phyloP scores from a whole-genome alignment of 106 monocot genomes.

The Platanthera zijinensis region DNA sequence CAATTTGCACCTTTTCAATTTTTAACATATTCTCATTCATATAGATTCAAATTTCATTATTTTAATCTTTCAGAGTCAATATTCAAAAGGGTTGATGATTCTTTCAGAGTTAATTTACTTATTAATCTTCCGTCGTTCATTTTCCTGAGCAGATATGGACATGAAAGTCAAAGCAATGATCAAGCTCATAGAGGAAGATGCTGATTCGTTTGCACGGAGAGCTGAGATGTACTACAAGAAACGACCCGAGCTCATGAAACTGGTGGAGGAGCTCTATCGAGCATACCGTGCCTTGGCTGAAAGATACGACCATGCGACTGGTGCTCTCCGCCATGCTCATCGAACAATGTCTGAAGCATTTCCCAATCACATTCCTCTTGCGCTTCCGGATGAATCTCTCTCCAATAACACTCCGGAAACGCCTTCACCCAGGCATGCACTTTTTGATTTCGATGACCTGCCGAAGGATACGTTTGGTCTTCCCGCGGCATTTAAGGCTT shows the following conservation, averaged over 20 bases:
- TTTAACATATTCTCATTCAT: too few relatives aligned
- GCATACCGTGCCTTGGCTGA: constrained; percentile 75
- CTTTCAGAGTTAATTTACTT: background rate
- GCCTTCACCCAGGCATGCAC: constrained; percentile 9
- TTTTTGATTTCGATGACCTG: constrained; percentile 23
- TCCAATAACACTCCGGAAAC: constrained; percentile 28
- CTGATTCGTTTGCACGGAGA: constrained; percentile 66
- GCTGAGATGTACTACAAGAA: constrained; percentile 78
- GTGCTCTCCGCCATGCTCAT: constrained; percentile 61
- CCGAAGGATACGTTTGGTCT: constrained; percentile 25
- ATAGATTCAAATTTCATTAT: background rate
- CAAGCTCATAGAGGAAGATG: constrained; percentile 73
- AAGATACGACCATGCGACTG: constrained; percentile 65
- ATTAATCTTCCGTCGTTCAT: background rate
- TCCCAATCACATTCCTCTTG: constrained; percentile 46
- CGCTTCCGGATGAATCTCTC: constrained; percentile 42
- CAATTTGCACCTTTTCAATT: background rate
- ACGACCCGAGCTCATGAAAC: constrained; percentile 61
- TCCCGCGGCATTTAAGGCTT: constrained; percentile 12
- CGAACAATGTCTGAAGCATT: constrained; percentile 71
- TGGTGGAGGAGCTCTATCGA: constrained; percentile 67
- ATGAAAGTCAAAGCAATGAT: constrained; percentile 64
- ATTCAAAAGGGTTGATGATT: background rate
- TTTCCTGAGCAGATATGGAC: constrained; percentile 50
- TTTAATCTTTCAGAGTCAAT: background rate